Evolutionary conservation across 108 stramenopile species (phyloP).

Genomic region (Mayamaea pseudoterrestris): DNA sequence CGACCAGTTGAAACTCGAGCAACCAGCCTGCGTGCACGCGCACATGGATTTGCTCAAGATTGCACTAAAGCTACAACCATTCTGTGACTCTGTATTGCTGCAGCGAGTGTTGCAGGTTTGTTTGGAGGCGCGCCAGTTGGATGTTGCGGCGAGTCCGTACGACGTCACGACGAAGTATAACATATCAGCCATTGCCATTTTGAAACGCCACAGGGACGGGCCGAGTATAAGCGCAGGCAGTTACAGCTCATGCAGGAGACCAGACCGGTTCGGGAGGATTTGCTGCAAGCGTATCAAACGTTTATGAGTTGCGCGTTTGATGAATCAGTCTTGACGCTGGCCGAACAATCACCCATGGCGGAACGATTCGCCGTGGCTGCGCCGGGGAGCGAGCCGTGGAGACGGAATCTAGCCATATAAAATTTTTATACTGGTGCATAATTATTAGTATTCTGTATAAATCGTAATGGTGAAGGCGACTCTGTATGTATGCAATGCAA

Average conservation of each 20-base stretch:
- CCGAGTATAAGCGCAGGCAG: slow-evolving; percentile 49
- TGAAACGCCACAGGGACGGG: slow-evolving; percentile 78
- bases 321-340: slow-evolving; percentile 8
- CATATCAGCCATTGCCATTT: slow-evolving; percentile 49
- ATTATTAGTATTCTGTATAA: too few species aligned
- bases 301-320: slow-evolving; percentile 42
- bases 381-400: slow-evolving; percentile 36
- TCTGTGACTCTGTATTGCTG: slow-evolving; percentile 48
- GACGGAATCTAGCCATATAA: slow-evolving; percentile 17
- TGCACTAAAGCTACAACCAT: slow-evolving; percentile 57
- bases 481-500: too few species aligned
- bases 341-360: too few species aligned
- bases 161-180: slow-evolving; percentile 55
- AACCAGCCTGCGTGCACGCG: slow-evolving; percentile 78
- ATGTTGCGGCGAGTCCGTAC: slow-evolving; percentile 90
- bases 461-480: too few species aligned
- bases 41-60: slow-evolving; percentile 94
- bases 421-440: too few species aligned
- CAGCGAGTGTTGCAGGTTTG: slow-evolving; percentile 45
- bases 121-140: slow-evolving; percentile 60
- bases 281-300: slow-evolving; percentile 35
- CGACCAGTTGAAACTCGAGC: slow-evolving; percentile 54
- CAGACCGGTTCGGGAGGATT: slow-evolving; percentile 31
- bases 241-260: slow-evolving; percentile 40
- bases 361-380: slow-evolving; percentile 28